Base-by-base conservation (phyloP, 2,329 filamentous ascomycete species). In the Scedosporium aurantiacum region DNA sequence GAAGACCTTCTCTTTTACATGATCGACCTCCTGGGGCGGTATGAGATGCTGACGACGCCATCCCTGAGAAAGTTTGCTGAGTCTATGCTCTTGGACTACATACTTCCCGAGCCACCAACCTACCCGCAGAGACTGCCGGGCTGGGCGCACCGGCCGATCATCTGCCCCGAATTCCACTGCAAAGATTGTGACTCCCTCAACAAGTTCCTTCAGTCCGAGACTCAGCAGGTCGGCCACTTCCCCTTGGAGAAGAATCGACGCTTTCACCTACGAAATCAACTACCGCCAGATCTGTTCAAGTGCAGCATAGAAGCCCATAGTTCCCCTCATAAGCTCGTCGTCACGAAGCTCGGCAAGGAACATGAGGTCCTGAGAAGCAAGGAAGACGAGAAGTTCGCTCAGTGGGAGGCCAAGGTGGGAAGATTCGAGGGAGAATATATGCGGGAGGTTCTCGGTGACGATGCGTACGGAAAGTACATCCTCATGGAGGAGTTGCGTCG, bases 161-260 rank as follows among this genome's bases (percentile, higher is more conserved):
- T 5, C n/a, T 54, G 50, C 3, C 63, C 67, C 28, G 1, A 16
- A 7, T 72, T 70, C 60, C 0, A 1, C 5, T 73, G 72, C 47
- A 0, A 0, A 5, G 66, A 70, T 56, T 74, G 72, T 60, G 3
- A 2, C 1, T 0, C 3, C 0, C 62, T 74, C 5, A 70, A 69
- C 57, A 4, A 1, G 0, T 73, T 73, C 62, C 69, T 74, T 12
- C 21, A 25, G 7, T 50, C 63, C 27, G 58, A 62, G 12, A 18
- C 54, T 4, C 7, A 62, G 14, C 32, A 12, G 1, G 50, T 63
- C 10, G 58, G 27, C 2, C 57, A 21, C 0, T 68, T 71, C 43
- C 0, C 61, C 8, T 43, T 68, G 8, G 61, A 27, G 14, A 63
- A 68, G 28, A 5, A 45, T 16, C 62, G 63, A 0, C 67, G 70